A percentile compares a stretch with the other conserved stretches of the same genome.
These are phyloP conservation scores for Fusarium devonianum DNA, from an alignment of 2,329 filamentous ascomycete genomes.

Conservation along the genomic window DNA sequence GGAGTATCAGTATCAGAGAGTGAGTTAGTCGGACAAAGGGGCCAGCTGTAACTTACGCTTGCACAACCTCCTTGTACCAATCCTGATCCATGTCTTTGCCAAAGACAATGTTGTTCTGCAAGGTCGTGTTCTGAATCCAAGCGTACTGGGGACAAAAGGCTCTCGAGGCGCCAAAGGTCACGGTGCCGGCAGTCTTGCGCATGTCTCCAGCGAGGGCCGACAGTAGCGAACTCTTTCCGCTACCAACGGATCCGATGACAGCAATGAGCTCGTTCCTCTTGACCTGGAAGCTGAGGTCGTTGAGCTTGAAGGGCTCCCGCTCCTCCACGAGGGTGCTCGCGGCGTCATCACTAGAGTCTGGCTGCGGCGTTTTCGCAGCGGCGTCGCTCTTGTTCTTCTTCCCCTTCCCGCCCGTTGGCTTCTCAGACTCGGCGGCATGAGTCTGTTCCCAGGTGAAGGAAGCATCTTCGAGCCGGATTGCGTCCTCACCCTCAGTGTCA, in stretches of 20 bases:
- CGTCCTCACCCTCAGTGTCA: conserved; percentile 66
- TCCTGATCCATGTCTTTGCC: conserved; percentile 76
- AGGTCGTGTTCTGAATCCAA: conserved; percentile 93
- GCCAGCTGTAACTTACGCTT: conserved; percentile 61
- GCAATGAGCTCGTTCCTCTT: conserved; percentile 80
- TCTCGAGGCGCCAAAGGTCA: conserved; percentile 78
- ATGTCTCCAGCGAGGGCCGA: conserved; percentile 93
- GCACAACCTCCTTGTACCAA: conserved; percentile 87
- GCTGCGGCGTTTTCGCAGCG: conserved; percentile 35
- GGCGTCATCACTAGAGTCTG: conserved; percentile 52
- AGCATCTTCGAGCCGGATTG: conserved; percentile 75
- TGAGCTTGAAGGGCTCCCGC: conserved; percentile 74
- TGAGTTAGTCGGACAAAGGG: not conserved
- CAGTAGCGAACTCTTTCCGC: conserved; percentile 88
- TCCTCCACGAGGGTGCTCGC: conserved; percentile 65
- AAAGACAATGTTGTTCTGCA: conserved; percentile 90
- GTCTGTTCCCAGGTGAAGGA: conserved; percentile 88
- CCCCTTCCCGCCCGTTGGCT: conserved; percentile 47
- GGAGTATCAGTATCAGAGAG: not conserved
- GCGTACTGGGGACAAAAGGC: conserved; percentile 96
- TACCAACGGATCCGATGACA: conserved; percentile 88
- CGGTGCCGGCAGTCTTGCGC: conserved; percentile 78
- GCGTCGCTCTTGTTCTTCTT: conserved; percentile 52
- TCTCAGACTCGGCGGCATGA: conserved; percentile 61
- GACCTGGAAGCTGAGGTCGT: conserved; percentile 70